Evolutionary conservation across 495 filamentous ascomycete genomes (phyloP).

Genomic region (Xylaria flabelliformis): DNA sequence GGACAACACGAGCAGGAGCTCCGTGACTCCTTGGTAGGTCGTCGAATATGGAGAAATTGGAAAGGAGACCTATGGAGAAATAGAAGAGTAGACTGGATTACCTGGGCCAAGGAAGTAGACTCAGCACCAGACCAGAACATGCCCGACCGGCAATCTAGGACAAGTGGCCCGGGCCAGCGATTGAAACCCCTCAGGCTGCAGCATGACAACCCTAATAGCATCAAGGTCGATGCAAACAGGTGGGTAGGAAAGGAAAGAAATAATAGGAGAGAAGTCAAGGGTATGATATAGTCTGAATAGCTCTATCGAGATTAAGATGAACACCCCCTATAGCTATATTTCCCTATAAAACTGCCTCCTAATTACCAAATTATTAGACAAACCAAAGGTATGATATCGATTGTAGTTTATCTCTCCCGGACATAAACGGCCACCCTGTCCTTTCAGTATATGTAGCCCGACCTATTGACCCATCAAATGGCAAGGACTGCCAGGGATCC

Average conservation of each 20-base stretch:
- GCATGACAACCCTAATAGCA: constrained; percentile 19
- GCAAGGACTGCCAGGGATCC: too few species aligned
- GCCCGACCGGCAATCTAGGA: constrained; percentile 9
- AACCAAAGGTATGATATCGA: too few species aligned
- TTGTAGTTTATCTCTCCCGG: too few species aligned
- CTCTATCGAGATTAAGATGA: neutral
- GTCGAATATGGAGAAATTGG: constrained; percentile 92
- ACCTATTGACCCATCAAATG: too few species aligned
- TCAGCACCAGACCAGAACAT: constrained; percentile 27
- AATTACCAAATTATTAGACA: neutral
- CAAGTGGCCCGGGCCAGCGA: neutral
- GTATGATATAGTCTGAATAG: constrained; percentile 17
- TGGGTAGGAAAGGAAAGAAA: constrained; percentile 13
- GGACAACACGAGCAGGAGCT: constrained; percentile 64
- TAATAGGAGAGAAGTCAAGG: neutral
- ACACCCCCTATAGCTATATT: neutral
- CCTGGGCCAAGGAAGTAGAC: constrained; percentile 66
- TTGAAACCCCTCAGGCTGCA: constrained; percentile 6
- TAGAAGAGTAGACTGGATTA: constrained; percentile 71
- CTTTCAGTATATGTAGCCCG: too few species aligned
- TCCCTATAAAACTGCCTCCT: neutral
- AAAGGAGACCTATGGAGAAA: constrained; percentile 78
- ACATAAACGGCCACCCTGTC: too few species aligned
- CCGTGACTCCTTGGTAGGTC: constrained; percentile 74
- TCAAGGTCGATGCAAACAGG: constrained; percentile 13